Percentiles rank a stretch among this genome's conserved stretches.
phyloP scores from a whole-genome alignment of 2,329 filamentous ascomycete genomes.

The Fusarium pseudograminearum region DNA sequence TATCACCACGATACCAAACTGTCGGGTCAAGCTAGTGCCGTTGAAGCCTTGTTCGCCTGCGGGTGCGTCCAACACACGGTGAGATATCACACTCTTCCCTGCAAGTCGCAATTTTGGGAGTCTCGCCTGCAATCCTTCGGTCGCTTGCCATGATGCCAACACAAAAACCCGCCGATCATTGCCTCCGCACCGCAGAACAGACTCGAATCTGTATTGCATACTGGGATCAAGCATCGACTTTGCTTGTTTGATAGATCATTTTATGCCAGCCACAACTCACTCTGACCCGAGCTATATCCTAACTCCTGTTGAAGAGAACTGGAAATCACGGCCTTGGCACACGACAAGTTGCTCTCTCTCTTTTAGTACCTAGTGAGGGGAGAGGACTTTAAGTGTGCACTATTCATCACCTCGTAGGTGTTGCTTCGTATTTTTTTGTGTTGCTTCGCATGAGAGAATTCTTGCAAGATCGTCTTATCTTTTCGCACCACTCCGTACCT shows the following conservation, averaged over 20 bases:
- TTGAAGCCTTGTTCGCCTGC: conserved; percentile 20
- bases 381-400: background rate
- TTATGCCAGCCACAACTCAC: conserved; percentile 8
- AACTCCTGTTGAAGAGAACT: conserved; percentile 12
- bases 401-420: background rate
- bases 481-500: conserved; percentile 13
- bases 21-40: conserved; percentile 40
- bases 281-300: conserved; percentile 4
- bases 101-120: conserved; percentile 32
- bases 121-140: conserved; percentile 7
- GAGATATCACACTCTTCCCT: conserved; percentile 12
- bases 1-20: conserved; percentile 44
- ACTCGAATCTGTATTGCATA: conserved; percentile 11
- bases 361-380: background rate
- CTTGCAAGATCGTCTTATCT: background rate
- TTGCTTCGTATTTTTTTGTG: background rate
- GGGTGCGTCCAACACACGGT: conserved; percentile 29
- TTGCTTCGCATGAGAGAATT: conserved; percentile 3
- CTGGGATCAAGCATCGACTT: conserved; percentile 27
- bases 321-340: conserved; percentile 9
- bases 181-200: conserved; percentile 11
- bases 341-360: conserved; percentile 11
- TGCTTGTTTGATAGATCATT: conserved; percentile 32
- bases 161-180: conserved; percentile 9
- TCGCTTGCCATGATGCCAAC: conserved; percentile 19